phyloP scores from a whole-genome alignment of 164 flowering plant genomes.

The Nelumbo lutea region DNA sequence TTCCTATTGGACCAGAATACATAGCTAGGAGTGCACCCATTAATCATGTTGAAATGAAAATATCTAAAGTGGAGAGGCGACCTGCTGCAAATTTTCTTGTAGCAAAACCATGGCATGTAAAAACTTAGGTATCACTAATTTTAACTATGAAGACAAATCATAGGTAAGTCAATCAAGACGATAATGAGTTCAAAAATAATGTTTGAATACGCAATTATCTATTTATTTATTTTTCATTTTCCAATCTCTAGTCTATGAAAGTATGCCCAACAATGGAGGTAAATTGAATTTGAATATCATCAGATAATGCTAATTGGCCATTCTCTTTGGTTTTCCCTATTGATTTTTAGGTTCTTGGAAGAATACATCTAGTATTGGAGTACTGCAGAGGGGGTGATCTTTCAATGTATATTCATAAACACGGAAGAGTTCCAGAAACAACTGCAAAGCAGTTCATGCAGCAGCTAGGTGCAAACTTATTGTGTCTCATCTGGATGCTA shows the following conservation, averaged over 20 bases:
- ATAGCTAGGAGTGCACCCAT: no score
- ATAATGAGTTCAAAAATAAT: no score
- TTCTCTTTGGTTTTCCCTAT: background rate
- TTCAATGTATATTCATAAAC: constrained; percentile 70
- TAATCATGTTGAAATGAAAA: no score
- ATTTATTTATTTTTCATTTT: no score
- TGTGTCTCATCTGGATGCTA: background rate
- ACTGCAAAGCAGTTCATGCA: constrained; percentile 90
- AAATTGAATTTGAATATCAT: background rate
- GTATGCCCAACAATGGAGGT: background rate
- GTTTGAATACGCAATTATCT: no score
- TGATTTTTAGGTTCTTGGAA: constrained; percentile 65
- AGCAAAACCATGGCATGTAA: no score
- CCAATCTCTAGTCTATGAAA: background rate
- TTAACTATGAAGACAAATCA: no score
- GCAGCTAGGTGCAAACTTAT: constrained; percentile 60
- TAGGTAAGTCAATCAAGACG: no score
- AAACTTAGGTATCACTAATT: no score
- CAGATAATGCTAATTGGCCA: background rate
- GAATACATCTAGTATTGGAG: constrained; percentile 82
- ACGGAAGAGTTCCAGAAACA: constrained; percentile 74
- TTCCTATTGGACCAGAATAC: no score
- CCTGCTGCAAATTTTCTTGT: no score
- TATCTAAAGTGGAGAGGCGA: no score
- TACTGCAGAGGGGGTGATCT: constrained; percentile 98